Percentiles rank a stretch among this genome's conserved stretches.
Conservation (phyloP, 1,284 basidiomycete genomes). For the Wallemia hederae region DNA sequence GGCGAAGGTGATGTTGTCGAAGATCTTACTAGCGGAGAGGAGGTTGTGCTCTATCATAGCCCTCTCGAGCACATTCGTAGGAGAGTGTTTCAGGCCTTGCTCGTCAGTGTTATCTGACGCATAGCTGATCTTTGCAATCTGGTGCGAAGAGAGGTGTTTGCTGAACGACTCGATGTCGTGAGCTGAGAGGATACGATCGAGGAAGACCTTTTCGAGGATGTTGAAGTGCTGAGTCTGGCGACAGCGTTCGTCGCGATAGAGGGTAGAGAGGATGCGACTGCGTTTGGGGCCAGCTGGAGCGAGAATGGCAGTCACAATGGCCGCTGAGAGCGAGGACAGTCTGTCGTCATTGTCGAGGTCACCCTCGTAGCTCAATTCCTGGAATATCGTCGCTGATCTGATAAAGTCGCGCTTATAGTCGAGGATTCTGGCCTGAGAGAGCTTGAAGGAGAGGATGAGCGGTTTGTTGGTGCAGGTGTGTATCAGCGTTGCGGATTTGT, state of each 20-base stretch:
- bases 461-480: slow-evolving; percentile 46
- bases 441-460: slow-evolving; percentile 47
- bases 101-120: slow-evolving; percentile 42
- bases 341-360: slow-evolving; percentile 76
- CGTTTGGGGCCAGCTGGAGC: slow-evolving; percentile 88
- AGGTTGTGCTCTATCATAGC: slow-evolving; percentile 97
- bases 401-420: slow-evolving; percentile 74
- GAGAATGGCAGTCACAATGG: slow-evolving; percentile 85
- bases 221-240: slow-evolving; percentile 46
- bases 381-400: slow-evolving; percentile 80
- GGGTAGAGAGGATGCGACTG: slow-evolving; percentile 60
- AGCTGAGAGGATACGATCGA: slow-evolving; percentile 76
- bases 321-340: slow-evolving; percentile 56
- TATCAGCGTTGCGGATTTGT: slow-evolving; percentile 69
- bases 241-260: slow-evolving; percentile 79
- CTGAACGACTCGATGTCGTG: slow-evolving; percentile 73
- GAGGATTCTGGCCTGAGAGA: slow-evolving; percentile 71
- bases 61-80: slow-evolving; percentile 80
- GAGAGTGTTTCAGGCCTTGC: slow-evolving; percentile 17
- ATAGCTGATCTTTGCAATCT: slow-evolving; percentile 61
- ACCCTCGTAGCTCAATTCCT: slow-evolving; percentile 64
- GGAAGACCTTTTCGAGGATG: slow-evolving; percentile 86
- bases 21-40: slow-evolving; percentile 67
- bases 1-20: slow-evolving; percentile 74
- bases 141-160: slow-evolving; percentile 58